Base-by-base conservation (phyloP, 768 basidiomycete genomes). In the Leccinum arenicola region DNA sequence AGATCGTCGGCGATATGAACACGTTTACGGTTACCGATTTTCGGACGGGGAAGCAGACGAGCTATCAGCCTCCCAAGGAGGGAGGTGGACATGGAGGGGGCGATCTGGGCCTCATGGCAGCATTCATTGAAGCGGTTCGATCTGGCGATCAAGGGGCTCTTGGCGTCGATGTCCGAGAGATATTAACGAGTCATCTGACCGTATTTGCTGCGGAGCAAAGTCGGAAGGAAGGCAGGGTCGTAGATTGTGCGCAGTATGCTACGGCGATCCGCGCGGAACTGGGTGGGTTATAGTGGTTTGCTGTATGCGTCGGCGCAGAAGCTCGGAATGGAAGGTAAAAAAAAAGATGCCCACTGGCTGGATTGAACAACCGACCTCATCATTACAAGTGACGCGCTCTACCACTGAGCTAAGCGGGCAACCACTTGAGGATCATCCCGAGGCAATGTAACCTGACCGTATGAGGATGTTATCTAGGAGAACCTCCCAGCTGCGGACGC, bases 1-100 rank as follows among this genome's bases (percentile, higher is more conserved):
- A 95, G 74, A 86, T 95, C 54, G 79, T 94, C n/a, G 93, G 93
- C 27, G 84, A 95, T 71, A 92, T 92, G 91, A 73, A 58, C 15
- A 80, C 74, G 11, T 93, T 89, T 68, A 90, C 85, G 14, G 84
- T 91, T 19, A 87, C 84, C 21, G 85, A 94, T 74, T 95, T 94
- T 75, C 80, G 84, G 56, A 84, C 82, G 47, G 73, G 78, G 23
- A 61, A 59, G 45, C 77, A 73, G 52, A 84, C 74, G 49, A 71
- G 61, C 3, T 76, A 82, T 68, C 66, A 64, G 14, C 91, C 91
- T 1, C 69, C 64, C 36, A 72, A 74, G 43, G 83, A 87, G 51
- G 38, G 40, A 43, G 19, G 43, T 45, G 43, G 43, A 45, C 19
- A 19, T 49, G 23, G 48, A 49, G 48, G 23, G 48, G 23, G 48